phyloP scores from a whole-genome alignment of 345 rosid species.

The Eucalyptus melliodora region DNA sequence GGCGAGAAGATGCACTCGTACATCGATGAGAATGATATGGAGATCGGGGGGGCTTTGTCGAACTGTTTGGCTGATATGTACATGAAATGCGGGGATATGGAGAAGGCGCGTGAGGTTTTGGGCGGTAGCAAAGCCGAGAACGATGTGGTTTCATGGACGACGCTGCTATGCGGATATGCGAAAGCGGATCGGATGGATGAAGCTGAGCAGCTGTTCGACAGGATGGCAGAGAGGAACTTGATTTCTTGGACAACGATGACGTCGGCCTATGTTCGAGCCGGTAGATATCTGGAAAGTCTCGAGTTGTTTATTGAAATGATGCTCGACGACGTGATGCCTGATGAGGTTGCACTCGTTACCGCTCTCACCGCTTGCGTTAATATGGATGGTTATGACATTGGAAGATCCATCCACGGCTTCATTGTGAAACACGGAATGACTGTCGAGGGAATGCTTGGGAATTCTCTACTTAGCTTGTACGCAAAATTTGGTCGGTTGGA shows the following conservation, averaged over 20 bases:
- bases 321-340: background rate
- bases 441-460: constrained; percentile 1
- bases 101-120: background rate
- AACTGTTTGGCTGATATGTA: background rate
- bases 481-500: background rate
- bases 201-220: background rate
- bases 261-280: background rate
- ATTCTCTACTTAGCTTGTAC: background rate
- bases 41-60: background rate
- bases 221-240: background rate
- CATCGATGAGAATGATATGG: background rate
- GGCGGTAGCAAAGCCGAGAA: background rate
- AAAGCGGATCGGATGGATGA: background rate
- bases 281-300: background rate
- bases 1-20: background rate
- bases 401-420: background rate
- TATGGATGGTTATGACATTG: background rate
- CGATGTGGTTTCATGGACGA: background rate
- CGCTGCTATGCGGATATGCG: background rate
- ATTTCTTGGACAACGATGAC: background rate
- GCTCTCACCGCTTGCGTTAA: background rate
- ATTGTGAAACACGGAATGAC: background rate
- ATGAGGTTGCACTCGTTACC: background rate
- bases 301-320: background rate
- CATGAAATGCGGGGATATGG: background rate